Base-by-base conservation (phyloP, 495 filamentous ascomycete species). In the Aspergillus nidulans region DNA sequence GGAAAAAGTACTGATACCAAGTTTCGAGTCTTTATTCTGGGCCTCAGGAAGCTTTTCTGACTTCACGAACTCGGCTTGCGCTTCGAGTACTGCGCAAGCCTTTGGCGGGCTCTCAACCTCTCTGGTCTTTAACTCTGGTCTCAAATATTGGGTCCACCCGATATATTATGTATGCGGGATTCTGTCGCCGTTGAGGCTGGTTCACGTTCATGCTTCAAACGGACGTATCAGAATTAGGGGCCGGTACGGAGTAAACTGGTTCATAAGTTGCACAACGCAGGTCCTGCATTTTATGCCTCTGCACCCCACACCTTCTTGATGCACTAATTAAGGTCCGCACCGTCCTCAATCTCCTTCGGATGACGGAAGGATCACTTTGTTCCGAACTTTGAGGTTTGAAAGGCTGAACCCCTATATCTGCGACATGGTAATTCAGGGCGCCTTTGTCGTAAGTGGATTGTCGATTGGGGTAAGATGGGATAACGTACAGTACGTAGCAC, bases 301-400 rank as follows among this genome's bases (percentile, higher is more conserved):
- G n/a, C 25, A 42, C 49, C 42, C 49, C 49, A 52, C 49, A 42
- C 16, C 49, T 52, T 42, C 41, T 28, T 52, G n/a, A 40, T 40
- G 41, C 34, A 6, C 39, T 40, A 18, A 41, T 51, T 25, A 52
- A 52, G 47, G 47, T 25, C 32, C 47, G 47, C 25, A 39, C 47
- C 47, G 47, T 49, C 20, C 20, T 39, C 30, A 38, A 24, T 49
- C 32, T 39, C 28, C 45, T 49, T 39, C 3, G 19, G 30, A 2
- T 5, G 30, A 52, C 2, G n/a, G 48, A 20, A n/a, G 46, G 28
- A 21, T 26, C 18, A 10, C 12, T 39, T 39, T 39, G 36, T 39
- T 39, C 36, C n/a, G 36, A 39, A 39, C 10, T 34, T 12, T 12
- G 26, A 1, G 9, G 1, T 32, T 13, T 38, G 28, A 25, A 1